phyloP scores from a whole-genome alignment of 2,329 filamentous ascomycete genomes.

The Penicillium paneum region DNA sequence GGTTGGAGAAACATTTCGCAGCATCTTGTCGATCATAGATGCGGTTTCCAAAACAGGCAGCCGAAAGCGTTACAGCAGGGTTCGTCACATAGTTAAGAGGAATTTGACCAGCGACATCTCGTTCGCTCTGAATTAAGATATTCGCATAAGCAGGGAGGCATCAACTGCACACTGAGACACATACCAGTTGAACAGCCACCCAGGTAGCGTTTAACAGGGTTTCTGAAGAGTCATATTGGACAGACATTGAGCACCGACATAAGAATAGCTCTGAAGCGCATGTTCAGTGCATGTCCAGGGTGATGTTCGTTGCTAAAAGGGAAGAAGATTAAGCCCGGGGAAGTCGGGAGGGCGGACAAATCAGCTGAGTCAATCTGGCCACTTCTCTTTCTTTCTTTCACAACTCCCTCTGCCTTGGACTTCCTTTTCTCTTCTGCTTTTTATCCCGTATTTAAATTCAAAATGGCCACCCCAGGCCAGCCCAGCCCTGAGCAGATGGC shows the following conservation, averaged over 20 bases:
- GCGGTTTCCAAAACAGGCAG: constrained; percentile 57
- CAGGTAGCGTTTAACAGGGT: constrained; percentile 39
- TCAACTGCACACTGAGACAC: constrained; percentile 11
- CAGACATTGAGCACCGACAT: constrained; percentile 37
- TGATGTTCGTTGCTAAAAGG: neutral
- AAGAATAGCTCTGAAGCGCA: neutral
- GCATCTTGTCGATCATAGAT: constrained; percentile 53
- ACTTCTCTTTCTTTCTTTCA: constrained; percentile 20
- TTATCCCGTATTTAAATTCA: constrained; percentile 5
- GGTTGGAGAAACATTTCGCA: constrained; percentile 59
- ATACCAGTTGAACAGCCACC: constrained; percentile 40
- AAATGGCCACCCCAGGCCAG: constrained; percentile 45
- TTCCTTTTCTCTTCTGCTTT: neutral
- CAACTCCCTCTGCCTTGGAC: neutral
- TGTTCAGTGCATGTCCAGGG: neutral
- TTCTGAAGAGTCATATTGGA: constrained; percentile 40
- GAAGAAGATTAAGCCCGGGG: constrained; percentile 1
- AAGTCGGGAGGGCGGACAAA: constrained; percentile 19
- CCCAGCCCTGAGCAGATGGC: constrained; percentile 79
- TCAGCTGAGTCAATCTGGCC: constrained; percentile 32
- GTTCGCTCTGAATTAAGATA: constrained; percentile 50
- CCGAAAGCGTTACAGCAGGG: constrained; percentile 55
- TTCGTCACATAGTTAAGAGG: constrained; percentile 62
- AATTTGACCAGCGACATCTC: constrained; percentile 58
- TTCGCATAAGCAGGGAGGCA: constrained; percentile 9